phyloP scores from a whole-genome alignment of 2,329 filamentous ascomycete genomes.

The Cercospora zeae-maydis region DNA sequence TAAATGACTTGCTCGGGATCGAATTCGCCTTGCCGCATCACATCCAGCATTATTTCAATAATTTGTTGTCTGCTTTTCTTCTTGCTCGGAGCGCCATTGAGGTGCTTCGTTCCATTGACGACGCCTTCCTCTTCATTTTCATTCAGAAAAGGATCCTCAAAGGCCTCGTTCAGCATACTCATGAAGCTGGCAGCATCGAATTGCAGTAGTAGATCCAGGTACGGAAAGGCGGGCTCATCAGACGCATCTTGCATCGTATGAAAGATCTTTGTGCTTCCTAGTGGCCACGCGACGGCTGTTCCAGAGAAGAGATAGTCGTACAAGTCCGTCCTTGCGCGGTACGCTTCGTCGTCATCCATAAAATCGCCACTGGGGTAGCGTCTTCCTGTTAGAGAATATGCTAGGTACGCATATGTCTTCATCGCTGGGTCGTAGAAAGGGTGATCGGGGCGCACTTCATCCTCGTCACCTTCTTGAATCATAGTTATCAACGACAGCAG shows the following conservation, averaged over 20 bases:
- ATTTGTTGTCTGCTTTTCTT: conserved; percentile 83
- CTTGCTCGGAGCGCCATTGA: conserved; percentile 30
- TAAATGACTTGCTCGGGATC: conserved; percentile 81
- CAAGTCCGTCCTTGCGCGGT: conserved; percentile 76
- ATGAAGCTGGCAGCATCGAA: conserved; percentile 91
- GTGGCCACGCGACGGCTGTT: conserved; percentile 71
- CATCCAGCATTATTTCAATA: conserved; percentile 81
- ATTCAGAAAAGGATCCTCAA: conserved; percentile 91
- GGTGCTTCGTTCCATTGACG: conserved; percentile 26
- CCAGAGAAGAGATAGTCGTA: conserved; percentile 95
- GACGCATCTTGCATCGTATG: conserved; percentile 54
- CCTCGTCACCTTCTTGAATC: conserved; percentile 53
- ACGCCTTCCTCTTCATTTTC: conserved; percentile 54
- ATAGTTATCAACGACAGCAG: conserved; percentile 63
- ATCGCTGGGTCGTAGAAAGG: conserved; percentile 65
- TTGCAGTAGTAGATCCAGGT: conserved; percentile 76
- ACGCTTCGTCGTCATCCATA: conserved; percentile 69
- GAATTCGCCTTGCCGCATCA: conserved; percentile 79
- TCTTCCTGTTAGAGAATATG: conserved; percentile 83
- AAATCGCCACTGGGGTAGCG: conserved; percentile 82
- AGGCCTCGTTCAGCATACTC: conserved; percentile 93
- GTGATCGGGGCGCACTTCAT: conserved; percentile 48
- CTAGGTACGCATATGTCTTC: conserved; percentile 93
- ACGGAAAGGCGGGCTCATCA: conserved; percentile 74
- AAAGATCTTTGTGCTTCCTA: conserved; percentile 58